Evolutionary conservation across 495 filamentous ascomycete species (phyloP).

Genomic region (Penicillium dipodomyicola): DNA sequence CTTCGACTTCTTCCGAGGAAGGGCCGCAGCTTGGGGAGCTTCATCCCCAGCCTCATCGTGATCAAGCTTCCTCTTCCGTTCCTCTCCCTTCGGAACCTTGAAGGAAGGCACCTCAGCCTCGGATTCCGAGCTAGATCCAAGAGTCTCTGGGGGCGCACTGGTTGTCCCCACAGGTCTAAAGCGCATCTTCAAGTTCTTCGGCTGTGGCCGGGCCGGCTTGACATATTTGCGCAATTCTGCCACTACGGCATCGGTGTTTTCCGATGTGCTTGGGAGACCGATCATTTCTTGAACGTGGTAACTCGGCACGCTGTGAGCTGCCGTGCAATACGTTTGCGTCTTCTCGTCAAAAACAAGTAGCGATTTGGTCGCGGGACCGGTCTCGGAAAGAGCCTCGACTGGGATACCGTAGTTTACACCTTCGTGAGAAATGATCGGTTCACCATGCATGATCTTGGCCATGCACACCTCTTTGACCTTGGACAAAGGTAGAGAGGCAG

Average conservation of each 20-base stretch:
- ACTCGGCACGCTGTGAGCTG: conserved; percentile 36
- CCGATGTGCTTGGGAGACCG: conserved; percentile 33
- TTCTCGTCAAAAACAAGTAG: conserved; percentile 40
- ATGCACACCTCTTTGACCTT: conserved; percentile 45
- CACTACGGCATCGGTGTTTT: conserved; percentile 30
- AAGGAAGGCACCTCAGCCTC: conserved; percentile 42
- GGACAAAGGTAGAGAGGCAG: conserved; percentile 42
- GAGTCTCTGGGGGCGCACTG: conserved; percentile 40
- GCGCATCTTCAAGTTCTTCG: conserved; percentile 60
- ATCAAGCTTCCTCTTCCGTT: conserved; percentile 43
- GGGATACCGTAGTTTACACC: conserved; percentile 48
- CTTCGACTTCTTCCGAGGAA: conserved; percentile 47
- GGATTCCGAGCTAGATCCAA: conserved; percentile 50
- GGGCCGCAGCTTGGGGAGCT: conserved; percentile 22
- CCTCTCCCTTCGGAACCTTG: conserved; percentile 38
- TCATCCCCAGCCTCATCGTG: conserved; percentile 42
- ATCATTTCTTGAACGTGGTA: conserved; percentile 49
- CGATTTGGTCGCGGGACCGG: conserved; percentile 32
- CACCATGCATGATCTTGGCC: conserved; percentile 40
- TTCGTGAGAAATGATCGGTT: conserved; percentile 41
- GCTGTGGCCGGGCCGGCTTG: conserved; percentile 50
- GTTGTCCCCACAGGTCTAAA: conserved; percentile 55
- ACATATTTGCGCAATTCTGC: conserved; percentile 39
- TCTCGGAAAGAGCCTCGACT: conserved; percentile 36
- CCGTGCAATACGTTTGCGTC: conserved; percentile 34